Percentiles rank a stretch among this genome's conserved stretches.
These are phyloP conservation scores for Centrapalus pauciflorus DNA, from an alignment of 129 eudicot genomes.

Conservation along the genomic window DNA sequence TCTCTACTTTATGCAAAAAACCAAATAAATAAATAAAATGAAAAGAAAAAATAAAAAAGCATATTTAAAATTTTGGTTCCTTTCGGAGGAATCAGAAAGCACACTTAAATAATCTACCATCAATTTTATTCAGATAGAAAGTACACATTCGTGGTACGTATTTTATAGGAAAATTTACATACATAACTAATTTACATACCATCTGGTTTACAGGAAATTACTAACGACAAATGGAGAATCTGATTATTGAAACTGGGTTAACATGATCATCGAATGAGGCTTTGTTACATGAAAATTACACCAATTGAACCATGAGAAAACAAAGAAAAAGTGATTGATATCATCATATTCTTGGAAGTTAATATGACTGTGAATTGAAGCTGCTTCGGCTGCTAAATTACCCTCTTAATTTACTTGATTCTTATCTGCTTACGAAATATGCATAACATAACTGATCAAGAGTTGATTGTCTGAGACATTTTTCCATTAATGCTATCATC, in stretches of 20 bases:
- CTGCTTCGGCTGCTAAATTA: conserved; percentile 11
- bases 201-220: neutral
- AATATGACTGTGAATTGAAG: neutral
- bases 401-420: conserved; percentile 7
- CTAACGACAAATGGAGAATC: neutral
- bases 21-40: no score
- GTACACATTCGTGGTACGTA: no score
- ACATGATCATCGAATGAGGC: conserved; percentile 11
- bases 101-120: no score
- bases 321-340: conserved; percentile 9
- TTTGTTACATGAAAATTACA: conserved; percentile 10
- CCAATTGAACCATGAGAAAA: conserved; percentile 17
- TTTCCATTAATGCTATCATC: conserved; percentile 22
- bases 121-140: no score
- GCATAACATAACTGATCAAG: conserved; percentile 17
- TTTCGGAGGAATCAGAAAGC: no score
- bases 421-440: conserved; percentile 14
- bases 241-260: conserved; percentile 14
- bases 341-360: conserved; percentile 13
- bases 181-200: no score
- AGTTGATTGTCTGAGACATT: conserved; percentile 8
- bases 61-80: no score
- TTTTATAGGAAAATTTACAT: no score
- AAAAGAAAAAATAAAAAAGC: no score
- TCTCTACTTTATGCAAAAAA: no score